These are phyloP conservation scores for Cladophialophora chaetospira DNA, from an alignment of 2,329 filamentous ascomycete species.

Conservation along the genomic window DNA sequence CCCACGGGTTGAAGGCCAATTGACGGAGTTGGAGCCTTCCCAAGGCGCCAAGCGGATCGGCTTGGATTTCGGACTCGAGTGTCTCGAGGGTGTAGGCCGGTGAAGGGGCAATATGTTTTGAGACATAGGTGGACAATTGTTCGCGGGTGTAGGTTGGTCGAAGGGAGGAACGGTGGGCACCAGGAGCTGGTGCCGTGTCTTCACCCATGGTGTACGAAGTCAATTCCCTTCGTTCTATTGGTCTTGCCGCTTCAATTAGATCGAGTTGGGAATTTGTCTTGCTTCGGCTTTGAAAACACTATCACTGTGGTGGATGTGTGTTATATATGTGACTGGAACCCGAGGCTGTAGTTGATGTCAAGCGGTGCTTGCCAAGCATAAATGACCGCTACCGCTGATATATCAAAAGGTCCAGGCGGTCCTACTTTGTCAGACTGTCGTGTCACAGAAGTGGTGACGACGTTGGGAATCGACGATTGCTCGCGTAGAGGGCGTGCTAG, in stretches of 20 bases:
- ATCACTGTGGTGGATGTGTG: no score
- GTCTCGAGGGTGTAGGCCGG: conserved; percentile 32
- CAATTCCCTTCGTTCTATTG: neutral
- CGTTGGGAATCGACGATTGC: neutral
- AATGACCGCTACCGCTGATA: neutral
- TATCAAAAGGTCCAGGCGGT: neutral
- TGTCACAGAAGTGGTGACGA: neutral
- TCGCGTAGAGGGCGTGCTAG: neutral
- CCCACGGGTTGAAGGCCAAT: conserved; percentile 55
- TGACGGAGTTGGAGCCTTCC: conserved; percentile 46
- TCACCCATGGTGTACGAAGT: conserved; percentile 7
- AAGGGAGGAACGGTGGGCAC: conserved; percentile 7
- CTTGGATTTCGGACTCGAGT: conserved; percentile 35
- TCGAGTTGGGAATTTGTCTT: neutral
- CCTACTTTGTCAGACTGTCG: neutral
- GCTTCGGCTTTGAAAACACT: no score
- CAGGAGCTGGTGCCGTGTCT: neutral
- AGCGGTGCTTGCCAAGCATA: neutral
- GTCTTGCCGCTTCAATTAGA: neutral
- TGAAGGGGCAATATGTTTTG: conserved; percentile 34
- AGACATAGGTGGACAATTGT: conserved; percentile 42
- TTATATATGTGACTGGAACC: no score
- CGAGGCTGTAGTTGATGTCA: no score
- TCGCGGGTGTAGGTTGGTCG: conserved; percentile 39
- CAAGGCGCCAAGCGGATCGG: conserved; percentile 39